Percentiles rank a stretch among this genome's conserved stretches.
phyloP scores from a whole-genome alignment of 2,329 filamentous ascomycete genomes.

The Polytolypa hystricis region DNA sequence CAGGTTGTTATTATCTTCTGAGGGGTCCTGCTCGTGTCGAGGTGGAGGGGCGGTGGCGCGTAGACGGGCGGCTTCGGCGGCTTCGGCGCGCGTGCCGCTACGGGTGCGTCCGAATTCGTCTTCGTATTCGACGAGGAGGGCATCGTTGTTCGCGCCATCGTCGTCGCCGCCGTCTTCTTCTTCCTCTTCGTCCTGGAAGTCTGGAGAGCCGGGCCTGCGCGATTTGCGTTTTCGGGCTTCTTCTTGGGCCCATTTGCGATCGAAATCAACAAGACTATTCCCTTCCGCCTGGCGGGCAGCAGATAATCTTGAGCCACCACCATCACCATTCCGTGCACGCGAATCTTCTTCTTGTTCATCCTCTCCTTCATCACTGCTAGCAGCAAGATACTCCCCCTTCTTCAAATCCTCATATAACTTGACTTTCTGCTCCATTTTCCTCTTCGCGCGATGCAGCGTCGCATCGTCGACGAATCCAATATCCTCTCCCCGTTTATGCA shows the following conservation, averaged over 20 bases:
- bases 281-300: constrained; percentile 11
- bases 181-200: constrained; percentile 28
- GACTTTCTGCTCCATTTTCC: constrained; percentile 83
- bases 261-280: constrained; percentile 74
- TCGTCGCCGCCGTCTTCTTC: constrained; percentile 27
- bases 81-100: constrained; percentile 58
- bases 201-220: constrained; percentile 21
- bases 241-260: constrained; percentile 82
- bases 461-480: constrained; percentile 50
- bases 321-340: constrained; percentile 15
- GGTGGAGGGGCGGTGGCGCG: constrained; percentile 3
- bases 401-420: constrained; percentile 83
- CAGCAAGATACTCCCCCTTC: constrained; percentile 65
- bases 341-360: too few relatives aligned
- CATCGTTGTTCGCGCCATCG: constrained; percentile 32
- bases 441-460: constrained; percentile 54
- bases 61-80: constrained; percentile 49
- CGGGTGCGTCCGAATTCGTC: constrained; percentile 88
- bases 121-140: constrained; percentile 69
- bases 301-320: constrained; percentile 24
- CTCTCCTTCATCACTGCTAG: constrained; percentile 23
- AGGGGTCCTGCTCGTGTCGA: constrained; percentile 14
- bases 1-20: constrained; percentile 8
- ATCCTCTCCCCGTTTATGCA: constrained; percentile 50
- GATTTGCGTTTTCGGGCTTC: constrained; percentile 29